Evolutionary conservation across 768 basidiomycete species (phyloP).

Genomic region (Mycena polygramma): DNA sequence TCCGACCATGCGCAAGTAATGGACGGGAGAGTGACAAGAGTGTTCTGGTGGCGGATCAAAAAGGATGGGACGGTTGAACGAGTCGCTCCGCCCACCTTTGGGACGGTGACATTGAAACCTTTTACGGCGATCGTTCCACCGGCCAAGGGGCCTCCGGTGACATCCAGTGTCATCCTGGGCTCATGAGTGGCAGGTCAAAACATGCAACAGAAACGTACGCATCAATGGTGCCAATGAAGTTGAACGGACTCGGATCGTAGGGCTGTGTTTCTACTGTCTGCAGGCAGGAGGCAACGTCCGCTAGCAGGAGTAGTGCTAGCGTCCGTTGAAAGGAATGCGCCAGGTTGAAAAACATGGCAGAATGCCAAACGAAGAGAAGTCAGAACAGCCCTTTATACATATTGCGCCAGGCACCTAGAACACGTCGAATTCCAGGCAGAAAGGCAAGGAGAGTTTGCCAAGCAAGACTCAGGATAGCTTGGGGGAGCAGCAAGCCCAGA

Average conservation of each 20-base stretch:
- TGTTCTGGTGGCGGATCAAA: background rate
- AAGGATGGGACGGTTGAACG: background rate
- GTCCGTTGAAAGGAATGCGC: background rate
- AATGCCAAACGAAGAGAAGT: background rate
- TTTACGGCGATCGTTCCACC: slow-evolving; percentile 21
- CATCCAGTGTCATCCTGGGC: slow-evolving; percentile 1
- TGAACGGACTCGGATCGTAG: slow-evolving; percentile 15
- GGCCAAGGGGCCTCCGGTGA: background rate
- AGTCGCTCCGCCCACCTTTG: background rate
- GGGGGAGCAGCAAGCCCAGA: no score
- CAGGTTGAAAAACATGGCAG: slow-evolving; percentile 8
- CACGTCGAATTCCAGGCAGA: no score
- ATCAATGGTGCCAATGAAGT: slow-evolving; percentile 12
- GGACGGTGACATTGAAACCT: background rate
- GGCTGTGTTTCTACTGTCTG: background rate
- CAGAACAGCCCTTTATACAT: background rate
- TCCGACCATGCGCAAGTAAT: slow-evolving; percentile 24
- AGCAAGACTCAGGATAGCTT: no score
- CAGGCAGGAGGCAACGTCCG: background rate
- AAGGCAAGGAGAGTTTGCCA: no score
- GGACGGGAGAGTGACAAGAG: slow-evolving; percentile 22
- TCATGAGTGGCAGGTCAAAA: background rate
- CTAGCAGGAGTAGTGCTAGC: slow-evolving; percentile 2
- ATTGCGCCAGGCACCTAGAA: background rate
- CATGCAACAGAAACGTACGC: background rate